These are phyloP conservation scores for Fragaria ananassa DNA, from an alignment of 306 rosid genomes.

Conservation along the genomic window DNA sequence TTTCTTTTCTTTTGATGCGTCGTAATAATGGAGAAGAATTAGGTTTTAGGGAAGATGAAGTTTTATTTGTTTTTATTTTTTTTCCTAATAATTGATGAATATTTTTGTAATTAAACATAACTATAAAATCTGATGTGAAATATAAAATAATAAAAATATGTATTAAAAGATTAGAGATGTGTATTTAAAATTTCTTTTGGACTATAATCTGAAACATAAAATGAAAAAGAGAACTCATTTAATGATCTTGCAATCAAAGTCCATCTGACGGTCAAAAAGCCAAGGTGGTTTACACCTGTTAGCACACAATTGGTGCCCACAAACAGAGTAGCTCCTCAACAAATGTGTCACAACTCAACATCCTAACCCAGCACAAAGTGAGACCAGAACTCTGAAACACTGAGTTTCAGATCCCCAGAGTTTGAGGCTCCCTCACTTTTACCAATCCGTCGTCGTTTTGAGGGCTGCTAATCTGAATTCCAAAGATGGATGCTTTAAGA, in stretches of 20 bases:
- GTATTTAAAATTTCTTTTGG: too few species aligned
- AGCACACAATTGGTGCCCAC: background rate
- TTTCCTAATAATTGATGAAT: too few species aligned
- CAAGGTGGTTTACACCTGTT: background rate
- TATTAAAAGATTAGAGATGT: too few species aligned
- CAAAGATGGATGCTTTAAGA: constrained; percentile 74
- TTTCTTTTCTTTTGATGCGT: too few species aligned
- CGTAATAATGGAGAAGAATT: too few species aligned
- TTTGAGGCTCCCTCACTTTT: background rate
- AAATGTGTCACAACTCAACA: background rate
- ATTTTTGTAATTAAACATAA: too few species aligned
- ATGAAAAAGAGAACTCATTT: background rate
- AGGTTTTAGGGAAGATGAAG: too few species aligned
- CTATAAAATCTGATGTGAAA: too few species aligned
- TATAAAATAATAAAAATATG: too few species aligned
- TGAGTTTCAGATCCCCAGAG: constrained; percentile 9
- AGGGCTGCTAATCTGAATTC: background rate
- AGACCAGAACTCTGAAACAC: background rate
- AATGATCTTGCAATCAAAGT: background rate
- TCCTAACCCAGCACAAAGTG: background rate
- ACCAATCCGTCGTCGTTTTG: constrained; percentile 5
- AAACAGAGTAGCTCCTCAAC: background rate
- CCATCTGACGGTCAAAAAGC: background rate
- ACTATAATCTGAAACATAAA: background rate
- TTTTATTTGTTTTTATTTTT: too few species aligned